Base-by-base conservation (phyloP, 306 rosid genomes). In the Lupinus albus region DNA sequence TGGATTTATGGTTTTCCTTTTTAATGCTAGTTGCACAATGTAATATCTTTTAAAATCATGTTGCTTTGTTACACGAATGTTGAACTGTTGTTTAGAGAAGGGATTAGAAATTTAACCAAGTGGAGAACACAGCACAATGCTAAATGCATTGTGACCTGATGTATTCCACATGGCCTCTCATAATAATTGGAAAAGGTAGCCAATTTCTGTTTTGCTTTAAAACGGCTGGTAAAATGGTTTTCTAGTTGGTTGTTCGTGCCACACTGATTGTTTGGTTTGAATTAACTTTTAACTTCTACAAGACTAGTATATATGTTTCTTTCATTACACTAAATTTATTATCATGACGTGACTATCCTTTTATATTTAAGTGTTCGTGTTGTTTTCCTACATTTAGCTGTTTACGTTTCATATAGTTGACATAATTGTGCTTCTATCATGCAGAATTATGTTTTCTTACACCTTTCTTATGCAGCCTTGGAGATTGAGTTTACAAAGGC, bases 401-500 rank as follows among this genome's bases (percentile, higher is more conserved):
- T 75, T 63, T 75, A 42, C 14, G 20, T 53, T 76, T 83, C 80
- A 86, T 77, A 76, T 75, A 41, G 83, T 81, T 85, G 86, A 78
- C 78, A 49, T 71, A 71, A 74, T 74, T 55, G 64, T 69, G 79
- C 67, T 77, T 84, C 74, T 61, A 77, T 65, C 60, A 81, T 81
- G 84, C 89, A 67, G 84, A 87, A 76, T 93, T 83, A 54, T 80
- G 61, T 87, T 88, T 72, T 71, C 87, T 85, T 80, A 3, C 69
- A 68, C 82, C 47, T 79, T 84, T 85, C 84, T 86, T 85, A 49
- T 74, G 84, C 96, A 94, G 99, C 97, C 77, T 46, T 94, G 80
- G 96, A 94, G 95, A 77, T 94, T 66, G 97, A 94, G 77, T 94
- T 94, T 81, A 94, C 99, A 67, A 91, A 81, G 79, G 88, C 97